Evolutionary conservation across 495 filamentous ascomycete genomes (phyloP).

Genomic region (Penicillium canariense): DNA sequence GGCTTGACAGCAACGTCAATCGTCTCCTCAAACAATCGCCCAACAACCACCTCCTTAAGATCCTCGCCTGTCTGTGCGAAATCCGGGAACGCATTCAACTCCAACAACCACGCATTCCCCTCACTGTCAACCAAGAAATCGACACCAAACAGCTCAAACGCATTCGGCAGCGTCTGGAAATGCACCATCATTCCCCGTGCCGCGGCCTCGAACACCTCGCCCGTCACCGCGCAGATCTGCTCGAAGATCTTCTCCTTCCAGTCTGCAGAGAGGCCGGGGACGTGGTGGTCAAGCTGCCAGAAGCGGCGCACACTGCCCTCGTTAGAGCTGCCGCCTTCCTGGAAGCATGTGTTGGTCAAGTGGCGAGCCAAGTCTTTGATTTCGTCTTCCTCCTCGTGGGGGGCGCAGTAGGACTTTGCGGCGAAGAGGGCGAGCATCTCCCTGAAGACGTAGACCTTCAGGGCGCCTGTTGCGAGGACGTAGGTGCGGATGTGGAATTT

Average conservation of each 20-base stretch:
- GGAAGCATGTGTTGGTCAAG: conserved; percentile 95
- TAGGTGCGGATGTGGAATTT: conserved; percentile 98
- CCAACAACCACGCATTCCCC: conserved; percentile 69
- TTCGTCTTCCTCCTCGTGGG: conserved; percentile 45
- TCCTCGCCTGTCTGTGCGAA: conserved; percentile 85
- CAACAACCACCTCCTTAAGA: conserved; percentile 61
- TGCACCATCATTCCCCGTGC: conserved; percentile 77
- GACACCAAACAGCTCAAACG: conserved; percentile 88
- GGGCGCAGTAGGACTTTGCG: conserved; percentile 57
- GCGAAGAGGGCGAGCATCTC: conserved; percentile 94
- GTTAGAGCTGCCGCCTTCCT: conserved; percentile 52
- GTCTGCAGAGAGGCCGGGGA: conserved; percentile 31
- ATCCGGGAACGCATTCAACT: conserved; percentile 97
- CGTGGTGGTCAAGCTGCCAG: conserved; percentile 58
- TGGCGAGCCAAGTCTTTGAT: conserved; percentile 62
- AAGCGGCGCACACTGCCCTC: conserved; percentile 66
- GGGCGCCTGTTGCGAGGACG: conserved; percentile 71
- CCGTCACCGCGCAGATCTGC: conserved; percentile 72
- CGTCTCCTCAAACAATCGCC: conserved; percentile 70
- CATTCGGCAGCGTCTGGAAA: conserved; percentile 85
- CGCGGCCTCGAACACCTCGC: conserved; percentile 80
- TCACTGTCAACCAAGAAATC: conserved; percentile 79
- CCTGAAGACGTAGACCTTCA: conserved; percentile 83
- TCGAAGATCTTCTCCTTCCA: conserved; percentile 62
- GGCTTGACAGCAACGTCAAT: conserved; percentile 62